These are phyloP conservation scores for Wickerhamiella brachini DNA, from an alignment of 805 yeast species.

Conservation along the genomic window DNA sequence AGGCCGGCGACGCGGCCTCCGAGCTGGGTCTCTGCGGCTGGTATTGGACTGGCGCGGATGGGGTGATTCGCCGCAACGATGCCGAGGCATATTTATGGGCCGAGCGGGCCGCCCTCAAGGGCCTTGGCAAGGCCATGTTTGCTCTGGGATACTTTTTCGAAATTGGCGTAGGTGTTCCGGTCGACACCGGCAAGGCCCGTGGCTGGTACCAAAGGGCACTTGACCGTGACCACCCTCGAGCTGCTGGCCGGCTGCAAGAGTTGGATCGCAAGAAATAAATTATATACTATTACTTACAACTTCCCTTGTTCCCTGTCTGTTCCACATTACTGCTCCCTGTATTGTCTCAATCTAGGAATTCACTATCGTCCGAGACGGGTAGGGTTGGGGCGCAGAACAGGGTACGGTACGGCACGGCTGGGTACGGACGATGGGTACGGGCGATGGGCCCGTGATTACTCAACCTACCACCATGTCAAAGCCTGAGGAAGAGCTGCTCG, in stretches of 20 bases:
- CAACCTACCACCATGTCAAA: conserved; percentile 14
- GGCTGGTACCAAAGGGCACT: conserved; percentile 50
- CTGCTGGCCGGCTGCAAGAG: conserved; percentile 18
- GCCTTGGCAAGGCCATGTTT: conserved; percentile 54
- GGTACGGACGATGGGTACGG: neutral
- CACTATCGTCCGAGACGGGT: too few species aligned
- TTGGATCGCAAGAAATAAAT: neutral
- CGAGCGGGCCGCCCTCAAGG: conserved; percentile 50
- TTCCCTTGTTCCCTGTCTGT: too few species aligned
- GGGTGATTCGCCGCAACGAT: conserved; percentile 42
- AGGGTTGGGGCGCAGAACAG: too few species aligned
- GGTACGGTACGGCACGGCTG: neutral
- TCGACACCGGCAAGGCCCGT: conserved; percentile 35
- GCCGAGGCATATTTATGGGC: conserved; percentile 70
- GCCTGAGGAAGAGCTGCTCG: conserved; percentile 95
- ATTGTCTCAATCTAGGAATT: too few species aligned
- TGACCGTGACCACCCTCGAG: conserved; percentile 46
- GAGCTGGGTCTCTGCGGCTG: conserved; percentile 66
- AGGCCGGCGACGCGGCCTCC: conserved; percentile 48
- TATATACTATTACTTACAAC: too few species aligned
- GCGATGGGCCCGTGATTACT: neutral
- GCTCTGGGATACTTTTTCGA: conserved; percentile 60
- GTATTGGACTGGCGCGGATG: conserved; percentile 62
- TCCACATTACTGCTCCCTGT: too few species aligned
- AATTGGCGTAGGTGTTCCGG: conserved; percentile 51